Conservation (phyloP, 306 rosid genomes). For the Medicago arabica region DNA sequence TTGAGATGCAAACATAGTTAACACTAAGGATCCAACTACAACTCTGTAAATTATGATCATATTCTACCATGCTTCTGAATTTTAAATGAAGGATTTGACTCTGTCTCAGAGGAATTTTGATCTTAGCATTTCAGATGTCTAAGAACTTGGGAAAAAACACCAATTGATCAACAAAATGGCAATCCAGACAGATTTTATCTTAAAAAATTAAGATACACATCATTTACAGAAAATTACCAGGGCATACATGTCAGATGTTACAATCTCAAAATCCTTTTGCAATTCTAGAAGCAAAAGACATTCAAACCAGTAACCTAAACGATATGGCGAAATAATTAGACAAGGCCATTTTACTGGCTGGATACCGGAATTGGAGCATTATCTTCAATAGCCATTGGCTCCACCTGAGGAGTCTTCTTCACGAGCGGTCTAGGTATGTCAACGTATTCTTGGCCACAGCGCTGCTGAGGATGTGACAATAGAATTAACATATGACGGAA, state of each 20-base stretch:
- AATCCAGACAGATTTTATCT: slow-evolving; percentile 20
- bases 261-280: slow-evolving; percentile 25
- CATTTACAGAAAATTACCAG: slow-evolving; percentile 39
- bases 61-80: not conserved
- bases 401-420: slow-evolving; percentile 63
- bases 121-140: not conserved
- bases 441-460: slow-evolving; percentile 71
- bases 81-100: slow-evolving; percentile 15
- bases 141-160: not conserved
- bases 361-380: slow-evolving; percentile 52
- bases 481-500: slow-evolving; percentile 73
- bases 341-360: slow-evolving; percentile 52
- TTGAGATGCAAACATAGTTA: no score
- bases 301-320: slow-evolving; percentile 32
- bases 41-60: no score
- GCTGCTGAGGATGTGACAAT: slow-evolving; percentile 88
- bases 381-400: slow-evolving; percentile 64
- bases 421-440: slow-evolving; percentile 81
- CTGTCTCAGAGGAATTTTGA: not conserved
- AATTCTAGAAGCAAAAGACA: slow-evolving; percentile 38
- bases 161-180: slow-evolving; percentile 20
- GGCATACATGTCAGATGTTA: slow-evolving; percentile 12
- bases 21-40: no score
- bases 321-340: slow-evolving; percentile 6
- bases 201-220: slow-evolving; percentile 9